A percentile compares a stretch with the other conserved stretches of the same genome.
phyloP scores from a whole-genome alignment of 352 stramenopile species.

The Globisporangium emineosum region DNA sequence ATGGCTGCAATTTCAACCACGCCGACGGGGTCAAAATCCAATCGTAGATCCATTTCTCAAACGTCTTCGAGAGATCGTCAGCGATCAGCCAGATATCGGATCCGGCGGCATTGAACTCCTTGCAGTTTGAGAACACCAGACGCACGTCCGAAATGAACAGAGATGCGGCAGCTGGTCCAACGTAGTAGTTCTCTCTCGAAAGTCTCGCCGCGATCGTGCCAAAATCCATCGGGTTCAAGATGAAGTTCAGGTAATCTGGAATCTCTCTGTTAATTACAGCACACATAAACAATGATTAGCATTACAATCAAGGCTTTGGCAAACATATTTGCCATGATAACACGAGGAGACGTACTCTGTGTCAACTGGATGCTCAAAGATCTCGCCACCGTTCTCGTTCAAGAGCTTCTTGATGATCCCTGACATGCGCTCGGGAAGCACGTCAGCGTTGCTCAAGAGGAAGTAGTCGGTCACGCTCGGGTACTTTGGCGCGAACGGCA shows the following conservation, averaged over 20 bases:
- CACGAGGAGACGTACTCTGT: slow-evolving; percentile 39
- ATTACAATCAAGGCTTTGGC: not conserved
- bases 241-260: slow-evolving; percentile 84
- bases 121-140: slow-evolving; percentile 87
- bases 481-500: slow-evolving; percentile 49
- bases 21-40: slow-evolving; percentile 77
- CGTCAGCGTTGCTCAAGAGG: slow-evolving; percentile 70
- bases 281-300: slow-evolving; percentile 1
- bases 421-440: slow-evolving; percentile 62
- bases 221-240: slow-evolving; percentile 88
- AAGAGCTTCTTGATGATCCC: slow-evolving; percentile 80
- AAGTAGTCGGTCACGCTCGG: slow-evolving; percentile 82
- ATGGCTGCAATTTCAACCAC: slow-evolving; percentile 71
- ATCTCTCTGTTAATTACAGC: slow-evolving; percentile 36
- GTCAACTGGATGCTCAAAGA: slow-evolving; percentile 80
- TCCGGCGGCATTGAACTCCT: slow-evolving; percentile 76
- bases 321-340: not conserved
- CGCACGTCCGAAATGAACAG: slow-evolving; percentile 84
- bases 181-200: slow-evolving; percentile 78
- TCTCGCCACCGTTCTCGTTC: slow-evolving; percentile 81
- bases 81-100: slow-evolving; percentile 82
- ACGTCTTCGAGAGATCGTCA: slow-evolving; percentile 62
- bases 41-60: slow-evolving; percentile 88
- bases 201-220: slow-evolving; percentile 71
- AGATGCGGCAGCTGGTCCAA: slow-evolving; percentile 60